Evolutionary conservation across 306 rosid species (phyloP).

Genomic region (Quercus bicolor): DNA sequence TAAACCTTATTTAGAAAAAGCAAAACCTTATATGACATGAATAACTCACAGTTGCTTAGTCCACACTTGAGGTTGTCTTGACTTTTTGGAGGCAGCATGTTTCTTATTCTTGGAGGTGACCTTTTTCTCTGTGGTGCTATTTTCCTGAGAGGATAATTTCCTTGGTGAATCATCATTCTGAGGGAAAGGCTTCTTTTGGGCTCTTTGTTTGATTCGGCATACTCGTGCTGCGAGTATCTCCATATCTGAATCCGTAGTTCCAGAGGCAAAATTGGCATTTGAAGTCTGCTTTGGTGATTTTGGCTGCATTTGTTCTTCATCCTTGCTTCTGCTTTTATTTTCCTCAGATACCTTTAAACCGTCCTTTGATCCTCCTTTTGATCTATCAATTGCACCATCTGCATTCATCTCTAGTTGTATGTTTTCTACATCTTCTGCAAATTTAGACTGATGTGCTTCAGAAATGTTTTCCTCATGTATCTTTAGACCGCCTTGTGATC

Average conservation of each 20-base stretch:
- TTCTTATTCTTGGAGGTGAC: not conserved
- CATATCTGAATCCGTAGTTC: constrained; percentile 25
- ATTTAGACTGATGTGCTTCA: constrained; percentile 5
- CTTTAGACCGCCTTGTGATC: not conserved
- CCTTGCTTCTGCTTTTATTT: constrained; percentile 12
- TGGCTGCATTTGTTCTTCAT: constrained; percentile 16
- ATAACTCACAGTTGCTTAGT: constrained; percentile 21
- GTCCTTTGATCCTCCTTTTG: constrained; percentile 14
- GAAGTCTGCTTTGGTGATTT: constrained; percentile 18
- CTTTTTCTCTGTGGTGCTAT: not conserved
- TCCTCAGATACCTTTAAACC: constrained; percentile 5
- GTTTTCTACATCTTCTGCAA: not conserved
- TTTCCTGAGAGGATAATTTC: not conserved
- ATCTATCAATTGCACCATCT: constrained; percentile 13
- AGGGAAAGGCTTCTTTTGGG: constrained; percentile 7
- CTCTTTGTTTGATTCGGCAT: constrained; percentile 33
- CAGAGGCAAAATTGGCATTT: constrained; percentile 24
- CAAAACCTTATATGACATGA: not conserved
- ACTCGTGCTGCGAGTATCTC: not conserved
- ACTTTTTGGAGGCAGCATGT: constrained; percentile 1
- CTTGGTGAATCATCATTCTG: not conserved
- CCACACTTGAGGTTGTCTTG: not conserved
- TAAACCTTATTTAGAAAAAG: not conserved
- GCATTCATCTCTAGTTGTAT: constrained; percentile 12
- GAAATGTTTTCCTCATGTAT: not conserved